phyloP scores from a whole-genome alignment of 2,329 filamentous ascomycete species.

The Pleomassaria siparia region DNA sequence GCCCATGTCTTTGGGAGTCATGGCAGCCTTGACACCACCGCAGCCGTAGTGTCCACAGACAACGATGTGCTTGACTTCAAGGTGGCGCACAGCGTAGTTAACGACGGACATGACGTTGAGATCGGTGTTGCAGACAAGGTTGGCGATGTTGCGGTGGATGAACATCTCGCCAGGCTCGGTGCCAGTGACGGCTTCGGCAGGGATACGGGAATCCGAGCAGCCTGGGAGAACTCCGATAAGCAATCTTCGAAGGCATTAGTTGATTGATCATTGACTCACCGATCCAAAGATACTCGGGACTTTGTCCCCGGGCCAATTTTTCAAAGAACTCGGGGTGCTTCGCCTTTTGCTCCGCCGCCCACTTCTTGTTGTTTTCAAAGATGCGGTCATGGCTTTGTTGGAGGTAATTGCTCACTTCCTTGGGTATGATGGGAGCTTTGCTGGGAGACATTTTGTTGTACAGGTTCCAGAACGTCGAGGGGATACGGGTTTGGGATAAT shows the following conservation, averaged over 20 bases:
- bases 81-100: conserved; percentile 44
- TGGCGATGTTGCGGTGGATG: conserved; percentile 31
- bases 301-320: conserved; percentile 65
- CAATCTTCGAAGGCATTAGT: too few relatives aligned
- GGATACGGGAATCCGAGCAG: conserved; percentile 44
- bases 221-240: too few relatives aligned
- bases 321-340: conserved; percentile 67
- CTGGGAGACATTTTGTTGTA: neutral
- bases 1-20: conserved; percentile 68
- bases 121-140: conserved; percentile 44
- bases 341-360: conserved; percentile 61
- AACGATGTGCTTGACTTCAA: conserved; percentile 66
- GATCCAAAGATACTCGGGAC: conserved; percentile 65
- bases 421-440: conserved; percentile 1
- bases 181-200: conserved; percentile 45
- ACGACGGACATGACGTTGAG: conserved; percentile 46
- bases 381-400: conserved; percentile 66
- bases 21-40: conserved; percentile 65
- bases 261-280: conserved; percentile 36
- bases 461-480: neutral
- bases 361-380: conserved; percentile 68
- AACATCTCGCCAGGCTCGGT: conserved; percentile 30
- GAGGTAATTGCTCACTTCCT: conserved; percentile 53
- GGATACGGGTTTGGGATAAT: too few relatives aligned
- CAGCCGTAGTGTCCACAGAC: conserved; percentile 70